Evolutionary conservation across 495 filamentous ascomycete genomes (phyloP).

Genomic region (Aspergillus campestris): DNA sequence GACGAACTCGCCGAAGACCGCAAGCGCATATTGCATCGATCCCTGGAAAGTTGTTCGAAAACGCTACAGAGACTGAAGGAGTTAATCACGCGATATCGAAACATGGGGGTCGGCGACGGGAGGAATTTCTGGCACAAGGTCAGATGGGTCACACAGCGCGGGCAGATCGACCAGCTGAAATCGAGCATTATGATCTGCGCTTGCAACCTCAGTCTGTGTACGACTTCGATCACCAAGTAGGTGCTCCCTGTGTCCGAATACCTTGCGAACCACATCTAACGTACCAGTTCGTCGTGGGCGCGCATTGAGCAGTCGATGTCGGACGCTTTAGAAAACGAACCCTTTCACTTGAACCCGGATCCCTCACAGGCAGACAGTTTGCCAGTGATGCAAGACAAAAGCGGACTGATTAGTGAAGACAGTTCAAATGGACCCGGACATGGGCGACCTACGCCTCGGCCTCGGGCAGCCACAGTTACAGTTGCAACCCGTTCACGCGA

Average conservation of each 20-base stretch:
- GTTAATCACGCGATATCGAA: slow-evolving; percentile 19
- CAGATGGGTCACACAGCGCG: slow-evolving; percentile 26
- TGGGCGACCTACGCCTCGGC: neutral
- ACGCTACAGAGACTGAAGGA: slow-evolving; percentile 22
- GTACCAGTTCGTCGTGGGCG: slow-evolving; percentile 17
- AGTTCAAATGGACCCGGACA: neutral
- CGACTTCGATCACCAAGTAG: slow-evolving; percentile 30
- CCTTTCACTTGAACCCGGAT: slow-evolving; percentile 1
- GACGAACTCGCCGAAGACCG: slow-evolving; percentile 18
- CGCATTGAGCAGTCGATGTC: slow-evolving; percentile 20
- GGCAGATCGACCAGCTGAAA: slow-evolving; percentile 25
- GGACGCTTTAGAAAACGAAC: slow-evolving; percentile 20
- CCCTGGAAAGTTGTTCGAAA: slow-evolving; percentile 17
- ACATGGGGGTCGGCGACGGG: slow-evolving; percentile 20
- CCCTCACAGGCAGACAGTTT: neutral
- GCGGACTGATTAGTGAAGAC: neutral
- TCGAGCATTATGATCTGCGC: slow-evolving; percentile 29
- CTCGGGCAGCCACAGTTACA: neutral
- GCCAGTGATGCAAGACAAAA: neutral
- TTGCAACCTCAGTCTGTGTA: slow-evolving; percentile 28
- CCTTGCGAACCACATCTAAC: neutral
- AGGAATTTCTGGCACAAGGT: slow-evolving; percentile 27
- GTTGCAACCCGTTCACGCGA: neutral
- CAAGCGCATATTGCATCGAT: slow-evolving; percentile 21
- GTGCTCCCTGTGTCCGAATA: slow-evolving; percentile 1